phyloP scores from a whole-genome alignment of 805 yeast species.

The Helenozyma baotianmanensis region DNA sequence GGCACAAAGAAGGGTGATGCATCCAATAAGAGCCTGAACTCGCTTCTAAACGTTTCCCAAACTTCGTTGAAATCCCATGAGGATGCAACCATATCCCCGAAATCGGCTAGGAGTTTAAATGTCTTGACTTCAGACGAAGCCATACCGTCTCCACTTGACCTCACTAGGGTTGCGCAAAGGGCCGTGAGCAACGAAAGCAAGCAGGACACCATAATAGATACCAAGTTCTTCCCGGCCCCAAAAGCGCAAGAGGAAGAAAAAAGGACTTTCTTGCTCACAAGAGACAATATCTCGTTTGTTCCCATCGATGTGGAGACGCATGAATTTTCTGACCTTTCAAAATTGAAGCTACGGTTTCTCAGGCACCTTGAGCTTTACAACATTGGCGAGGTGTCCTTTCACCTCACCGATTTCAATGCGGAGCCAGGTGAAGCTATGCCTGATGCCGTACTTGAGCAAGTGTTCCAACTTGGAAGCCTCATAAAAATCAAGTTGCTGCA shows the following conservation, averaged over 20 bases:
- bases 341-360: slow-evolving; percentile 37
- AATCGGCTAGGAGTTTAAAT: slow-evolving; percentile 7
- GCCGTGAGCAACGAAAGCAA: background rate
- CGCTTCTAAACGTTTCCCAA: too few species aligned
- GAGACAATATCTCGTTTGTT: slow-evolving; percentile 54
- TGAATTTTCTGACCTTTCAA: slow-evolving; percentile 17
- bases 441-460: slow-evolving; percentile 39
- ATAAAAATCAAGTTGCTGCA: slow-evolving; percentile 34
- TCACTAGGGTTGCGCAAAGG: background rate
- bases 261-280: slow-evolving; percentile 51
- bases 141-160: slow-evolving; percentile 1
- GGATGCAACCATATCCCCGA: slow-evolving; percentile 8
- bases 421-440: slow-evolving; percentile 54
- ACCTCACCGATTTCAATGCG: slow-evolving; percentile 66
- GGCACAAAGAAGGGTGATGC: too few species aligned
- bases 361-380: slow-evolving; percentile 32
- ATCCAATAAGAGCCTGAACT: background rate
- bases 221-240: slow-evolving; percentile 9
- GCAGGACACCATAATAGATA: slow-evolving; percentile 6
- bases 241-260: slow-evolving; percentile 4
- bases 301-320: slow-evolving; percentile 37
- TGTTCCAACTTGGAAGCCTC: slow-evolving; percentile 29
- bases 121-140: slow-evolving; percentile 2
- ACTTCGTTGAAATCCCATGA: background rate
- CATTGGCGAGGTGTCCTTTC: slow-evolving; percentile 36